Percentiles rank a stretch among this genome's conserved stretches.
phyloP scores from a whole-genome alignment of 129 eudicot species.

The Centaurea solstitialis region DNA sequence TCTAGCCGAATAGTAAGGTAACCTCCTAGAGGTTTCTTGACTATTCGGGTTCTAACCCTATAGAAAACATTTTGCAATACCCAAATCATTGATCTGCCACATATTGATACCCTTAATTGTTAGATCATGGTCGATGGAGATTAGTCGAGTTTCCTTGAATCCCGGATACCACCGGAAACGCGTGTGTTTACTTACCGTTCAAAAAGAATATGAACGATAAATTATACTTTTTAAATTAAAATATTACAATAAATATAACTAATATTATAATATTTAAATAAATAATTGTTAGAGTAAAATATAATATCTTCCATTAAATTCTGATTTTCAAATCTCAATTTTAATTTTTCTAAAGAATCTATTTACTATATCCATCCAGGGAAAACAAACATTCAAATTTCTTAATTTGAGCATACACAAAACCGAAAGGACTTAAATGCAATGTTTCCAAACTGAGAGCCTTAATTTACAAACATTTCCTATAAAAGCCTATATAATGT shows the following conservation, averaged over 20 bases:
- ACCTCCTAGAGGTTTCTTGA: too few species aligned
- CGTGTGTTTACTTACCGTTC: too few species aligned
- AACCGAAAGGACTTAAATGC: constrained; percentile 4
- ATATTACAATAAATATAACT: not conserved
- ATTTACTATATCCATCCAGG: not conserved
- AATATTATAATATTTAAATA: not conserved
- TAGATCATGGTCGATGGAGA: too few species aligned
- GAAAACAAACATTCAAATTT: not conserved
- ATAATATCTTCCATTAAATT: not conserved
- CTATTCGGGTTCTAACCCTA: too few species aligned
- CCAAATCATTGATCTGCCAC: too few species aligned
- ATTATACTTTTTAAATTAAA: too few species aligned
- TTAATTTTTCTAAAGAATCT: not conserved
- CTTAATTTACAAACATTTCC: constrained; percentile 8
- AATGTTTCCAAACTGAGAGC: not conserved
- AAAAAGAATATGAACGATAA: too few species aligned
- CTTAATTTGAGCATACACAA: not conserved
- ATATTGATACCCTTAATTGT: too few species aligned
- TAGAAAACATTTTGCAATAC: too few species aligned
- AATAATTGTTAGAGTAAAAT: not conserved
- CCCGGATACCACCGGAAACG: too few species aligned
- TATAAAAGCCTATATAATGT: not conserved
- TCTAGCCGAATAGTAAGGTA: too few species aligned
- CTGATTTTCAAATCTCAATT: not conserved
- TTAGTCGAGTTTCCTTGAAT: too few species aligned